Evolutionary conservation across 768 basidiomycete species (phyloP).

Genomic region (Boletus reticuloceps): DNA sequence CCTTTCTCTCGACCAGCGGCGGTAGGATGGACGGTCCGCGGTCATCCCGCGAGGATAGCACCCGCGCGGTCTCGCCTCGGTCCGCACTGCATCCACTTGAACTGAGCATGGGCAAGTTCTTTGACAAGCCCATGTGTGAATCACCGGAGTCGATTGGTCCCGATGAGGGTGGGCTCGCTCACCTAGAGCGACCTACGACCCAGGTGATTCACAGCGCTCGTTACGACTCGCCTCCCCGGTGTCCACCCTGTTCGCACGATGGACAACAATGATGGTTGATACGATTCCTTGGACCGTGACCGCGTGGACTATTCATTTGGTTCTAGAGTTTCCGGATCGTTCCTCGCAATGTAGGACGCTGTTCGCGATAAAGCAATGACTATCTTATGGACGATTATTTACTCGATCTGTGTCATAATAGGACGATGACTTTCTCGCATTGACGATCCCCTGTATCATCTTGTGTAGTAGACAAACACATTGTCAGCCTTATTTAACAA

Average conservation of each 20-base stretch:
- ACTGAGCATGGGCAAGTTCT: neutral
- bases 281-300: neutral
- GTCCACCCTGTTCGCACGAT: neutral
- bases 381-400: neutral
- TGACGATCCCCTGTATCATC: conserved; percentile 1
- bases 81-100: neutral
- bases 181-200: neutral
- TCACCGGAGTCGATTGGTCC: conserved; percentile 18
- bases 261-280: neutral
- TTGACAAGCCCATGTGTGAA: conserved; percentile 19
- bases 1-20: neutral
- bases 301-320: neutral
- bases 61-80: neutral
- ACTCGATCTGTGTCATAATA: conserved; percentile 3
- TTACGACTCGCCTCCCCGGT: neutral
- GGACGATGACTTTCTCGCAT: neutral
- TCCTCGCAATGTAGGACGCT: neutral
- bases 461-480: neutral
- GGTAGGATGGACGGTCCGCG: neutral
- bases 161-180: neutral
- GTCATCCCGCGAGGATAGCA: neutral
- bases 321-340: neutral
- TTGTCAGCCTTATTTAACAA: too few relatives aligned
- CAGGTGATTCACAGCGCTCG: neutral
- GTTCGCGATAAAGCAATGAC: neutral